phyloP scores from a whole-genome alignment of 306 rosid species.

The Vigna mungo region DNA sequence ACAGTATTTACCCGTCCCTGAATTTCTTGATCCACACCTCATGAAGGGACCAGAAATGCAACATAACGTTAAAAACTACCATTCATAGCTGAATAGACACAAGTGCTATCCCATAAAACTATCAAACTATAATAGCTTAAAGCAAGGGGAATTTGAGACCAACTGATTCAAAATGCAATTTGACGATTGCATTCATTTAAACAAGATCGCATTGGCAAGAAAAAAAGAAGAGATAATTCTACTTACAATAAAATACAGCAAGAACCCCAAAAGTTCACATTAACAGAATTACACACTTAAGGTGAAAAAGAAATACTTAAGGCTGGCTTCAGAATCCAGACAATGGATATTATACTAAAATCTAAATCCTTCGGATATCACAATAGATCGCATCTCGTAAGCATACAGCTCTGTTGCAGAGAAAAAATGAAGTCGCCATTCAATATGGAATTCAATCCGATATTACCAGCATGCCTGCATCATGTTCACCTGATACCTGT shows the following conservation, averaged over 20 bases:
- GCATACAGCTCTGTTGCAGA: neutral
- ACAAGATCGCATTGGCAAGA: too few relatives aligned
- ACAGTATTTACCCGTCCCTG: neutral
- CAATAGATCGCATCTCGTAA: constrained; percentile 24
- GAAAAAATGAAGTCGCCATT: constrained; percentile 14
- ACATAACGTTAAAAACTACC: neutral
- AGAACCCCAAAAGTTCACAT: neutral
- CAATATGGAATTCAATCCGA: constrained; percentile 17
- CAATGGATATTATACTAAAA: neutral
- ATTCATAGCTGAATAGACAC: neutral
- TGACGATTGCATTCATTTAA: neutral
- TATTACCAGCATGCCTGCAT: constrained; percentile 11
- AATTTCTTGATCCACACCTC: neutral
- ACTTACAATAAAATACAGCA: neutral
- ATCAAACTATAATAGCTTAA: neutral
- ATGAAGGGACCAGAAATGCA: neutral
- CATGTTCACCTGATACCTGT: constrained; percentile 8
- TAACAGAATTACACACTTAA: constrained; percentile 1
- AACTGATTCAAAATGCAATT: neutral
- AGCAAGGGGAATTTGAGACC: neutral
- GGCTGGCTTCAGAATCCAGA: constrained; percentile 1
- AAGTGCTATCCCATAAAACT: neutral
- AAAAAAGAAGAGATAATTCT: neutral
- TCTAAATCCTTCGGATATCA: constrained; percentile 23
- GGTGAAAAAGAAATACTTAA: constrained; percentile 2